phyloP scores from a whole-genome alignment of 169 alveolate species.

The Eimeria necatrix region DNA sequence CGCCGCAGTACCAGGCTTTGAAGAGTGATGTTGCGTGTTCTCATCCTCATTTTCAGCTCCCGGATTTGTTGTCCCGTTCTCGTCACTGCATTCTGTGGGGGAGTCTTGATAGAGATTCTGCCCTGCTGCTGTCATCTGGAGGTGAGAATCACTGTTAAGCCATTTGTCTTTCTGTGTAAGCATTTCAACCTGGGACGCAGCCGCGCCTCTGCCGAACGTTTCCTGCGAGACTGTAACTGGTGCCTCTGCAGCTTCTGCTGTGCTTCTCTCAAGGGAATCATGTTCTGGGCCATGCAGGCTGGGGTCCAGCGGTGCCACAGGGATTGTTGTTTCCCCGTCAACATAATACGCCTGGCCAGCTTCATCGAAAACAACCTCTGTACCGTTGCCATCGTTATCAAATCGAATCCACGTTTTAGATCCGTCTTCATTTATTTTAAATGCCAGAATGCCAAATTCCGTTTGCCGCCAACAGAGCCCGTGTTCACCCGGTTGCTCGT shows the following conservation, averaged over 20 bases:
- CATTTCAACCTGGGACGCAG: background rate
- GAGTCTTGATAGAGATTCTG: too few relatives aligned
- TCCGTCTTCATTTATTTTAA: background rate
- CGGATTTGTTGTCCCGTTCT: too few relatives aligned
- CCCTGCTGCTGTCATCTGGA: too few relatives aligned
- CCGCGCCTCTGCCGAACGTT: background rate
- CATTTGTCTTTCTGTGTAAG: background rate
- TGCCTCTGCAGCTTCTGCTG: background rate
- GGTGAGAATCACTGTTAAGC: too few relatives aligned
- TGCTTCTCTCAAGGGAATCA: background rate
- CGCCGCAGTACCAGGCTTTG: too few relatives aligned
- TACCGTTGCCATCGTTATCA: background rate
- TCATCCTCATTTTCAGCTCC: too few relatives aligned
- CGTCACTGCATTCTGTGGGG: too few relatives aligned
- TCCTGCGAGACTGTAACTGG: background rate
- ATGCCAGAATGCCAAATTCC: background rate
- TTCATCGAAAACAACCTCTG: background rate
- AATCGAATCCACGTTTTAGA: background rate
- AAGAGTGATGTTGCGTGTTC: too few relatives aligned
- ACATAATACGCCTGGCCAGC: background rate
- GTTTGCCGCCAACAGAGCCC: constrained; percentile 28
- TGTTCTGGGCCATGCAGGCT: background rate
- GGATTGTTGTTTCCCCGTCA: background rate
- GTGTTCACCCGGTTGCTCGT: background rate
- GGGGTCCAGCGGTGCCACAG: background rate